Evolutionary conservation across 306 rosid species (phyloP).

Genomic region (Albizia julibrissin): DNA sequence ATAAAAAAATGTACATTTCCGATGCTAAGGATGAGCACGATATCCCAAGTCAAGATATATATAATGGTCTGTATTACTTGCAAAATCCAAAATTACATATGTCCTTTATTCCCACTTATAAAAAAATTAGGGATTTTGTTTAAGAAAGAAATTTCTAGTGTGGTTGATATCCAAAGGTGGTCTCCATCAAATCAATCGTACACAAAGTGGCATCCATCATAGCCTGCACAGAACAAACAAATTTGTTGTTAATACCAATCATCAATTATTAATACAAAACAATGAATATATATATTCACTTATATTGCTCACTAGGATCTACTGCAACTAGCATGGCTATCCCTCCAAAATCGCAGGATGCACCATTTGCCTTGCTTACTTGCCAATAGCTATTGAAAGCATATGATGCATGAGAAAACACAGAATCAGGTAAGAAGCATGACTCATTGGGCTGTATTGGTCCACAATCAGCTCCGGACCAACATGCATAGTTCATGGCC

Average conservation of each 20-base stretch:
- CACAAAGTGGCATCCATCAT: conserved; percentile 61
- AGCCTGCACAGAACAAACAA: conserved; percentile 45
- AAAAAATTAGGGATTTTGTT: background rate
- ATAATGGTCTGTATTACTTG: conserved; percentile 26
- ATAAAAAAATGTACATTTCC: background rate
- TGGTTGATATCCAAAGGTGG: conserved; percentile 21
- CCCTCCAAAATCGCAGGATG: conserved; percentile 85
- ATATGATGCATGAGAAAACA: conserved; percentile 77
- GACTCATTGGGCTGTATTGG: conserved; percentile 70
- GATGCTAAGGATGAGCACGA: background rate
- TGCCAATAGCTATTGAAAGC: conserved; percentile 98
- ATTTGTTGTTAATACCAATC: background rate
- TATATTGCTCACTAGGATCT: conserved; percentile 72
- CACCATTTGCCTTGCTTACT: conserved; percentile 67
- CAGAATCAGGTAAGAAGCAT: conserved; percentile 65
- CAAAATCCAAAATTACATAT: conserved; percentile 38
- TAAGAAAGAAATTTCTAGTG: conserved; percentile 4
- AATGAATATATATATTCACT: background rate
- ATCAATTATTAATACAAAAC: background rate
- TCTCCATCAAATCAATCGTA: conserved; percentile 19
- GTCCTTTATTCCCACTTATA: conserved; percentile 30
- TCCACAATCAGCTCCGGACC: conserved; percentile 81
- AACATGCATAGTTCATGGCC: conserved; percentile 94
- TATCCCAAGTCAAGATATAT: background rate
- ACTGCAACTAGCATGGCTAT: conserved; percentile 77